Evolutionary conservation across 306 rosid genomes (phyloP).

Genomic region (Lathyrus sativus): DNA sequence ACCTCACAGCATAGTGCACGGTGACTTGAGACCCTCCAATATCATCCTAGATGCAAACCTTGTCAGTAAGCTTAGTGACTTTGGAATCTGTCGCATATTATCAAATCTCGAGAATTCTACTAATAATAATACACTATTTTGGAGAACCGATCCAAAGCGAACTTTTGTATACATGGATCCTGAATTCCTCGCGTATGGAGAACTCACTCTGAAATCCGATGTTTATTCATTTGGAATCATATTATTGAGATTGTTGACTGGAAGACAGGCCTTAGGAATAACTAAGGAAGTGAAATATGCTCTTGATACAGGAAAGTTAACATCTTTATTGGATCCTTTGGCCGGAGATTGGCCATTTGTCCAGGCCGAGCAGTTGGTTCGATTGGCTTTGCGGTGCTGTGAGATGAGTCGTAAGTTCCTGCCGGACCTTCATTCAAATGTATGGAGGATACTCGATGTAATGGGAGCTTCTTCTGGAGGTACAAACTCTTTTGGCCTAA

Average conservation of each 20-base stretch:
- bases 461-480: conserved; percentile 76
- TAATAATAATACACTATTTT: conserved; percentile 47
- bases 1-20: too few relatives aligned
- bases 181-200: conserved; percentile 69
- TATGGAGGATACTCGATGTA: conserved; percentile 78
- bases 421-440: conserved; percentile 74
- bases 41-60: too few relatives aligned
- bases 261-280: too few relatives aligned
- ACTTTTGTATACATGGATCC: conserved; percentile 82
- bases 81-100: conserved; percentile 69
- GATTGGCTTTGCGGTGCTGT: conserved; percentile 80
- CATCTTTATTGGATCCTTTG: conserved; percentile 75
- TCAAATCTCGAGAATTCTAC: conserved; percentile 48
- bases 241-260: too few relatives aligned
- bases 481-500: conserved; percentile 54
- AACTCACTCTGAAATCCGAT: conserved; percentile 83
- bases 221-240: conserved; percentile 91
- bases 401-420: conserved; percentile 65
- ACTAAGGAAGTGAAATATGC: too few relatives aligned
- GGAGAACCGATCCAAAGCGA: conserved; percentile 73
- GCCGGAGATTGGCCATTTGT: conserved; percentile 98
- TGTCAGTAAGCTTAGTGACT: too few relatives aligned
- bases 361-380: conserved; percentile 79
- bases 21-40: too few relatives aligned
- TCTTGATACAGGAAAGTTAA: conserved; percentile 64